Percentiles rank a stretch among this genome's conserved stretches.
Evolutionary conservation across 2,329 filamentous ascomycete species (phyloP).

Genomic region (Tolypocladium paradoxum): DNA sequence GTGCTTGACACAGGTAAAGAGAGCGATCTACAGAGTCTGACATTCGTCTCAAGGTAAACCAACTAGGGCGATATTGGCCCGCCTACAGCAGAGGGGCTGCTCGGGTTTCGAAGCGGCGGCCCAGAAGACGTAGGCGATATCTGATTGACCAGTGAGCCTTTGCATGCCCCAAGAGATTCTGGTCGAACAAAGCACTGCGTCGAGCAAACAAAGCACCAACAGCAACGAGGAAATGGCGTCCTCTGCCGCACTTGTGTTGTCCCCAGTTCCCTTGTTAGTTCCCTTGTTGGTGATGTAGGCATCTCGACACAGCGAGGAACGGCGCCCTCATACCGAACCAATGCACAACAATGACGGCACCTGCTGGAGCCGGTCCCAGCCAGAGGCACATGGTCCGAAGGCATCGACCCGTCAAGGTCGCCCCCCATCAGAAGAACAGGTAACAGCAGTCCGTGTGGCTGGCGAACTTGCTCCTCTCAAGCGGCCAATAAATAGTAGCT

Average conservation of each 20-base stretch:
- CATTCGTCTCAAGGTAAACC: neutral
- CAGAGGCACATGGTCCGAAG: neutral
- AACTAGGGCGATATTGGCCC: neutral
- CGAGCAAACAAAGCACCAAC: neutral
- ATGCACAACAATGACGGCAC: neutral
- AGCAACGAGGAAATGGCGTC: neutral
- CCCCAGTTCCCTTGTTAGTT: too few species aligned
- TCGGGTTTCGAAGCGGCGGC: neutral
- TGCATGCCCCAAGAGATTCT: neutral
- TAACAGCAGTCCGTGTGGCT: too few species aligned
- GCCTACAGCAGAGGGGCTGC: neutral
- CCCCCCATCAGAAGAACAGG: neutral
- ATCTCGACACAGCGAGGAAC: neutral
- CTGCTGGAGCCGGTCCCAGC: neutral
- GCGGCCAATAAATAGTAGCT: neutral
- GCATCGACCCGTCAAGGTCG: neutral
- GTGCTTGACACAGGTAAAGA: neutral
- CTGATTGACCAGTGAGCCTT: neutral
- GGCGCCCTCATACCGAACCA: neutral
- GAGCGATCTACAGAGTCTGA: neutral
- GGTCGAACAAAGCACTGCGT: neutral
- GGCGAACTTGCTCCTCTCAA: neutral
- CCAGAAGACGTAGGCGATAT: neutral
- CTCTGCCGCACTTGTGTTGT: neutral
- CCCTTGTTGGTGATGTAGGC: neutral